Conservation (phyloP, 1,284 basidiomycete genomes). For the Fomitopsis betulina region DNA sequence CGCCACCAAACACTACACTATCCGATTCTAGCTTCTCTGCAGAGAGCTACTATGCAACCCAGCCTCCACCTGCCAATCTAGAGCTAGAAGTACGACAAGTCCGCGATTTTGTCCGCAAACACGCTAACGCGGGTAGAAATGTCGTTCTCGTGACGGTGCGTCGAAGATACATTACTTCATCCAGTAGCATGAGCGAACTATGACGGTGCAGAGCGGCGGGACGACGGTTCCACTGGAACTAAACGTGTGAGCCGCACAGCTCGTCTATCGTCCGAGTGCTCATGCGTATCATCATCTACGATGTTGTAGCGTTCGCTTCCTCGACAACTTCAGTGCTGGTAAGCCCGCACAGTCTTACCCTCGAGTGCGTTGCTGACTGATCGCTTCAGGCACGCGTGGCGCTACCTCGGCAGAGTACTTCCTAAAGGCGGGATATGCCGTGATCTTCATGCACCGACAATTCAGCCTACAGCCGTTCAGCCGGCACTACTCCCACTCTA, state of each 20-base stretch:
- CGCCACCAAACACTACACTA: too few relatives aligned
- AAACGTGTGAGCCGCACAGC: conserved; percentile 77
- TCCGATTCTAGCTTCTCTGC: conserved; percentile 59
- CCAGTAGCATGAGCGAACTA: conserved; percentile 2
- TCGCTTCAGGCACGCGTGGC: conserved; percentile 92
- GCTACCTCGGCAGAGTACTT: conserved; percentile 99
- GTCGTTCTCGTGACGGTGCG: conserved; percentile 94
- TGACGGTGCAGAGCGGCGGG: conserved; percentile 74
- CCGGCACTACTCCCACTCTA: conserved; percentile 95
- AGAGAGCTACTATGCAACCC: conserved; percentile 83
- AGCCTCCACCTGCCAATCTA: conserved; percentile 68
- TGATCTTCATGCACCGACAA: conserved; percentile 97
- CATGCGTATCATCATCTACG: conserved; percentile 13
- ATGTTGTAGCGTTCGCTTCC: conserved; percentile 81
- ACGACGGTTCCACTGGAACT: conserved; percentile 94
- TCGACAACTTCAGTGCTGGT: conserved; percentile 99
- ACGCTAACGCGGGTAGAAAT: conserved; percentile 58
- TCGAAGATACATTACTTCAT: conserved; percentile 13
- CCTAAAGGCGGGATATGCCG: conserved; percentile 88
- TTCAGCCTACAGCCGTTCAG: conserved; percentile 97
- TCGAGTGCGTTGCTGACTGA: too few relatives aligned
- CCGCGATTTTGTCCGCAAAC: conserved; percentile 68
- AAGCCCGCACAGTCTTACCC: conserved; percentile 21
- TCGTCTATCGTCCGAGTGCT: conserved; percentile 13
- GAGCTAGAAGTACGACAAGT: conserved; percentile 62